Evolutionary conservation across 352 stramenopile species (phyloP).

Genomic region (Phytophthora pistaciae): DNA sequence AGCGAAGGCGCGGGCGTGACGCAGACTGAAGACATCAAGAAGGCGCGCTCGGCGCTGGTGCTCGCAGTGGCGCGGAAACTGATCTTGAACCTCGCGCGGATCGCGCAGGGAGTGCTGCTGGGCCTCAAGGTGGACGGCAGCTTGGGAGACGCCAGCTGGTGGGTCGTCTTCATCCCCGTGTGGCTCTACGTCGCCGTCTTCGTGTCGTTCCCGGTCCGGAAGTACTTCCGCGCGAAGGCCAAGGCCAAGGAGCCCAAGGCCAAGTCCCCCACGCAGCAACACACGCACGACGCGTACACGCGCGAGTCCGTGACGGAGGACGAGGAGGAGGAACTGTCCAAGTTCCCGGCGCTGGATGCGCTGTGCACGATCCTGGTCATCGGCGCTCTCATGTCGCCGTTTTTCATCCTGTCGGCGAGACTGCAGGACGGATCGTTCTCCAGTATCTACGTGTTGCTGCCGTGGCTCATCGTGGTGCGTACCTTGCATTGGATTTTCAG

Average conservation of each 20-base stretch:
- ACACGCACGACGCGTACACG: constrained; percentile 78
- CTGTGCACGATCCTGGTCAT: constrained; percentile 66
- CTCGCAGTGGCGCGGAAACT: constrained; percentile 46
- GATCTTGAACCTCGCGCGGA: constrained; percentile 57
- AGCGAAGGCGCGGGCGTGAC: constrained; percentile 78
- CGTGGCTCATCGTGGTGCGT: constrained; percentile 85
- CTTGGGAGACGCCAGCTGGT: constrained; percentile 72
- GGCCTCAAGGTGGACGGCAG: constrained; percentile 74
- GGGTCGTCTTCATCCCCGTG: constrained; percentile 81
- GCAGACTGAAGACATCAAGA: constrained; percentile 75
- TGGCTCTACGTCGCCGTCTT: constrained; percentile 83
- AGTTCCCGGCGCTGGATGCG: constrained; percentile 65
- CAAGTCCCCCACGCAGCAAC: constrained; percentile 41
- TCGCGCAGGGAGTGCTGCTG: constrained; percentile 73
- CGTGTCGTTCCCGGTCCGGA: constrained; percentile 56
- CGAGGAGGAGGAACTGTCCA: constrained; percentile 59
- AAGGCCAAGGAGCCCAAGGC: constrained; percentile 49
- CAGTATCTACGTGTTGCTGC: constrained; percentile 82
- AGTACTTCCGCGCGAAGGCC: constrained; percentile 59
- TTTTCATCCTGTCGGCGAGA: constrained; percentile 82
- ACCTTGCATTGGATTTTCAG: not conserved
- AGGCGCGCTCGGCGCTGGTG: constrained; percentile 58
- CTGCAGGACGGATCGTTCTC: constrained; percentile 80
- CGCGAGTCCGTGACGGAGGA: constrained; percentile 74
- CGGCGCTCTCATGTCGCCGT: constrained; percentile 70